Percentiles rank a stretch among this genome's conserved stretches.
Evolutionary conservation across 2,329 filamentous ascomycete genomes (phyloP).

Genomic region (Alternaria sp.): DNA sequence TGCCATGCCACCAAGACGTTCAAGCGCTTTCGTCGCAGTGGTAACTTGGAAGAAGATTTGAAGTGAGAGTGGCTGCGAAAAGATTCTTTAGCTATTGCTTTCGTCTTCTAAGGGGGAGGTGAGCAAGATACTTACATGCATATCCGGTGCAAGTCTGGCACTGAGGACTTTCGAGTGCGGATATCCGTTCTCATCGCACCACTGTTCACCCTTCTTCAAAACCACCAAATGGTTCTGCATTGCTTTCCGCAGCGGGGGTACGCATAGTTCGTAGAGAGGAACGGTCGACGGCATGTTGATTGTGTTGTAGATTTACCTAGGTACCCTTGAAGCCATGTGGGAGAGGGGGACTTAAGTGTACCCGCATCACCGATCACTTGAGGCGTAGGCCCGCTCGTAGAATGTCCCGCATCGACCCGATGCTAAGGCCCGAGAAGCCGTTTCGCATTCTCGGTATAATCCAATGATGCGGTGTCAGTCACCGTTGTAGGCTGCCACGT

Average conservation of each 20-base stretch:
- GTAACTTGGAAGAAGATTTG: not conserved
- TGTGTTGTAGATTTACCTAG: not conserved
- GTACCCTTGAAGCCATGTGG: not conserved
- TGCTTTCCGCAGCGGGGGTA: not conserved
- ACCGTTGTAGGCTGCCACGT: not conserved
- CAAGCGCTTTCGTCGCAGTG: not conserved
- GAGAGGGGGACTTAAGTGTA: not conserved
- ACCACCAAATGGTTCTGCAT: not conserved
- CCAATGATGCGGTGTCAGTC: not conserved
- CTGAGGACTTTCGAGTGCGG: not conserved
- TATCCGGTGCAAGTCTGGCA: not conserved
- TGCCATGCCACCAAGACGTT: not conserved
- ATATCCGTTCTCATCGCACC: not conserved
- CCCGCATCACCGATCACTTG: not conserved
- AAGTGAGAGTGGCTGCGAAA: not conserved
- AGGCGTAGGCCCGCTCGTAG: not conserved
- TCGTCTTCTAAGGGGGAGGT: not conserved
- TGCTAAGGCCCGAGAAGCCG: not conserved
- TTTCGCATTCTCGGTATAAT: not conserved
- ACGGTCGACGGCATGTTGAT: not conserved
- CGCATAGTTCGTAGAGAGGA: not conserved
- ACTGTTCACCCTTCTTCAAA: not conserved
- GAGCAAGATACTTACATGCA: not conserved
- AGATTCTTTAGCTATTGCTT: not conserved
- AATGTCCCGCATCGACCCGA: not conserved